Conservation (phyloP, 768 basidiomycete genomes). For the Lanmaoa rubissima region DNA sequence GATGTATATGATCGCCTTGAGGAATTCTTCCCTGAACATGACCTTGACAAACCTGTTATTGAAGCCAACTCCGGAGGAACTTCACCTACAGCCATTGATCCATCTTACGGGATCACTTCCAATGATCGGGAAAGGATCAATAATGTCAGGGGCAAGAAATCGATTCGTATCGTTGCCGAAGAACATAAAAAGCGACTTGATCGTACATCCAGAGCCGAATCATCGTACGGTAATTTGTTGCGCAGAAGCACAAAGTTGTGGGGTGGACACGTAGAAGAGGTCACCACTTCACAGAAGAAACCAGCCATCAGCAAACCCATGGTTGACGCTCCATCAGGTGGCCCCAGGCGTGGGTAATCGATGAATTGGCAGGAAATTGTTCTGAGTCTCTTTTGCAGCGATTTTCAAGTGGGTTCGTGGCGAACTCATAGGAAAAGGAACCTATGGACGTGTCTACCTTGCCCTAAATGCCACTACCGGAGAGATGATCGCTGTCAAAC, state of each 20-base stretch:
- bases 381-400: constrained; percentile 41
- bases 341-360: constrained; percentile 61
- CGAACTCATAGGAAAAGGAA: constrained; percentile 95
- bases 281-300: constrained; percentile 71
- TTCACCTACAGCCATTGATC: constrained; percentile 66
- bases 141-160: constrained; percentile 73
- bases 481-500: constrained; percentile 99
- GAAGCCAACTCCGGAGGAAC: constrained; percentile 80
- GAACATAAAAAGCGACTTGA: constrained; percentile 81
- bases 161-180: constrained; percentile 88
- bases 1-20: constrained; percentile 91
- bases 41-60: constrained; percentile 93
- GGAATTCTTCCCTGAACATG: constrained; percentile 93
- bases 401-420: constrained; percentile 99
- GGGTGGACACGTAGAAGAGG: constrained; percentile 92
- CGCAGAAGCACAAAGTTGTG: constrained; percentile 93
- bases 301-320: constrained; percentile 39
- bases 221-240: constrained; percentile 49
- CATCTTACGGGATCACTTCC: constrained; percentile 39
- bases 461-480: constrained; percentile 95
- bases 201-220: constrained; percentile 60
- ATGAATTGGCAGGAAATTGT: constrained; percentile 8
- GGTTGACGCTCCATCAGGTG: constrained; percentile 62
- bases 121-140: constrained; percentile 38
- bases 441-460: constrained; percentile 94